Conservation (phyloP, 2,329 filamentous ascomycete genomes). For the Aspergillus phoenicis region DNA sequence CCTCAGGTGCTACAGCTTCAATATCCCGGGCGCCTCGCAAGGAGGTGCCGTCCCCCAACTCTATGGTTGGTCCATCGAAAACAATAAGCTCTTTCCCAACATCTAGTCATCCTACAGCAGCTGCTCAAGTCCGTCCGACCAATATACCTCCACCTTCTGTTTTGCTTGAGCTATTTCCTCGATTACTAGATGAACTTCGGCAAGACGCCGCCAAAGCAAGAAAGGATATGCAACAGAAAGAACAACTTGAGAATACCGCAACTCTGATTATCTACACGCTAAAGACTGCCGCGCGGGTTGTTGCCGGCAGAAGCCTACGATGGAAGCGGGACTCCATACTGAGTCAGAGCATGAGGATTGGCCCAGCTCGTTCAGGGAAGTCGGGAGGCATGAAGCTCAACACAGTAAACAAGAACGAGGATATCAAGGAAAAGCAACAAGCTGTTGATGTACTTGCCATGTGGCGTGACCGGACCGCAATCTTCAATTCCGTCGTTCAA, state of each 20-base stretch:
- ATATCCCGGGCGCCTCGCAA: neutral
- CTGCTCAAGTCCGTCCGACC: constrained; percentile 62
- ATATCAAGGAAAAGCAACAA: constrained; percentile 81
- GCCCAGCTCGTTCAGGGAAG: constrained; percentile 70
- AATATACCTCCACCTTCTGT: constrained; percentile 89
- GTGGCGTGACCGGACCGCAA: constrained; percentile 76
- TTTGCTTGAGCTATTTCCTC: constrained; percentile 74
- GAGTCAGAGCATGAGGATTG: constrained; percentile 84
- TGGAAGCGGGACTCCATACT: constrained; percentile 90
- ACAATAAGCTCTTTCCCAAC: neutral
- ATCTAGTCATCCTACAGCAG: neutral
- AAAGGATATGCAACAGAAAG: constrained; percentile 55
- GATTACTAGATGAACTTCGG: constrained; percentile 68
- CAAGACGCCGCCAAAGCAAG: constrained; percentile 67
- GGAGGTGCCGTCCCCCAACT: neutral
- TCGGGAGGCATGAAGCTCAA: constrained; percentile 86
- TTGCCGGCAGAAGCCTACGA: constrained; percentile 79
- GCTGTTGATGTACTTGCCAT: constrained; percentile 72
- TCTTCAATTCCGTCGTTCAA: constrained; percentile 65
- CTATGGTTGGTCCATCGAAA: neutral
- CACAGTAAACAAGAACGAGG: constrained; percentile 80
- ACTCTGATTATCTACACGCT: constrained; percentile 33
- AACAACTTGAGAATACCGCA: constrained; percentile 23
- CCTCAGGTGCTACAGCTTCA: constrained; percentile 11
- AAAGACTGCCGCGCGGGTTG: constrained; percentile 71